Conservation (phyloP, 2,329 filamentous ascomycete species). For the Ramularia endophylla region DNA sequence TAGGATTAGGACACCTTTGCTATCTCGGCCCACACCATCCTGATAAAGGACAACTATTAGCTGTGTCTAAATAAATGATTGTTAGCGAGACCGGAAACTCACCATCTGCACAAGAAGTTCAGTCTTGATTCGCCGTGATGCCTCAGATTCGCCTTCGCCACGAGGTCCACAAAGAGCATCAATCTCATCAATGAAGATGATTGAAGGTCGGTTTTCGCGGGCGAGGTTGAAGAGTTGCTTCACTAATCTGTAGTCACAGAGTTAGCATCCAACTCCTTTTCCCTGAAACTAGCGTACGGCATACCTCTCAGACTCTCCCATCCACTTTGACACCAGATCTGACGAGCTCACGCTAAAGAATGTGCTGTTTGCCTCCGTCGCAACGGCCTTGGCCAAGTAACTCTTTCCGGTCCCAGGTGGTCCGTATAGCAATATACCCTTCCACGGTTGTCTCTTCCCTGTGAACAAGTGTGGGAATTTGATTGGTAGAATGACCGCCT, state of each 20-base stretch:
- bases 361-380: constrained; percentile 96
- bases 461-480: constrained; percentile 97
- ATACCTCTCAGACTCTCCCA: constrained; percentile 97
- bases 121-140: constrained; percentile 95
- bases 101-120: constrained; percentile 95
- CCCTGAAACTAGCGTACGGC: too few species aligned
- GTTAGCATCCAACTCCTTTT: constrained; percentile 9
- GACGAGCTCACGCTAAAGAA: constrained; percentile 99
- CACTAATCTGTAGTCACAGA: constrained; percentile 60
- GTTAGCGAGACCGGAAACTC: too few species aligned
- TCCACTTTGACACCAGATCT: constrained; percentile 98
- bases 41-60: too few species aligned
- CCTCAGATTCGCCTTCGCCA: constrained; percentile 93
- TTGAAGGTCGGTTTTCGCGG: constrained; percentile 93
- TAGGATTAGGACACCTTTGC: constrained; percentile 85
- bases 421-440: constrained; percentile 92
- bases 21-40: constrained; percentile 94
- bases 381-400: constrained; percentile 94
- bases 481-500: constrained; percentile 95
- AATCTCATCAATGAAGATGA: constrained; percentile 98
- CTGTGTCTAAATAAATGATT: too few species aligned
- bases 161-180: constrained; percentile 93
- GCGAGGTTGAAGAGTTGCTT: constrained; percentile 98
- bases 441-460: constrained; percentile 96
- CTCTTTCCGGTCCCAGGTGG: constrained; percentile 97